Evolutionary conservation across 345 rosid genomes (phyloP).

Genomic region (Acer campestre): DNA sequence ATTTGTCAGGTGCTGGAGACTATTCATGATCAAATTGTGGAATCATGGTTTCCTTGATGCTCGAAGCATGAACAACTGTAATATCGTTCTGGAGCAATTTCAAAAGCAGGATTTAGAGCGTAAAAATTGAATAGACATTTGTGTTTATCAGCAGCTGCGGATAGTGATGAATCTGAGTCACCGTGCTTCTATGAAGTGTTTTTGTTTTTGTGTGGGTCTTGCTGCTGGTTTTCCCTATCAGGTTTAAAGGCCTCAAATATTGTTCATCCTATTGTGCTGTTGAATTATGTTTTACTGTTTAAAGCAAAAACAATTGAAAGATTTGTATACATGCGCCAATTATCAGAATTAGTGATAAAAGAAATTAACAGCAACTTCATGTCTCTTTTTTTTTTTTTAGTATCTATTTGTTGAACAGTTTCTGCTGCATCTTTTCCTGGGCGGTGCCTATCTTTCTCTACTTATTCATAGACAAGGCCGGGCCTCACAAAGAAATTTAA

Average conservation of each 20-base stretch:
- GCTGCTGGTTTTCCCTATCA: no score
- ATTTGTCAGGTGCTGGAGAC: constrained; percentile 76
- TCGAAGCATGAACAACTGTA: constrained; percentile 68
- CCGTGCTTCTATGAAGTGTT: no score
- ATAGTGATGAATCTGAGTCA: not conserved
- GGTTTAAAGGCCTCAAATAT: not conserved
- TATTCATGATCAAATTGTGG: constrained; percentile 79
- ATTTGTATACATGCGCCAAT: not conserved
- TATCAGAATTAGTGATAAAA: not conserved
- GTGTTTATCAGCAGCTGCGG: not conserved
- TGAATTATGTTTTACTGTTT: not conserved
- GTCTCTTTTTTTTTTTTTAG: no score
- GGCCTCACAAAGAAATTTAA: no score
- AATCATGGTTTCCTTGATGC: constrained; percentile 78
- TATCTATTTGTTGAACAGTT: no score
- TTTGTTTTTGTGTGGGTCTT: not conserved
- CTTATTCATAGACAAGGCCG: no score
- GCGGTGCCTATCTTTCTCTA: no score
- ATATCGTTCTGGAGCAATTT: constrained; percentile 47
- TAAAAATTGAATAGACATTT: constrained; percentile 27
- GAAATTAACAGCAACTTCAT: not conserved
- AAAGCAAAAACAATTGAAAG: not conserved
- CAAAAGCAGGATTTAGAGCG: constrained; percentile 39
- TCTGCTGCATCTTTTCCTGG: no score
- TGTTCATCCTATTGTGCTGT: not conserved